These are phyloP conservation scores for Apiotrichum laibachii DNA, from an alignment of 1,284 basidiomycete species.

Conservation along the genomic window DNA sequence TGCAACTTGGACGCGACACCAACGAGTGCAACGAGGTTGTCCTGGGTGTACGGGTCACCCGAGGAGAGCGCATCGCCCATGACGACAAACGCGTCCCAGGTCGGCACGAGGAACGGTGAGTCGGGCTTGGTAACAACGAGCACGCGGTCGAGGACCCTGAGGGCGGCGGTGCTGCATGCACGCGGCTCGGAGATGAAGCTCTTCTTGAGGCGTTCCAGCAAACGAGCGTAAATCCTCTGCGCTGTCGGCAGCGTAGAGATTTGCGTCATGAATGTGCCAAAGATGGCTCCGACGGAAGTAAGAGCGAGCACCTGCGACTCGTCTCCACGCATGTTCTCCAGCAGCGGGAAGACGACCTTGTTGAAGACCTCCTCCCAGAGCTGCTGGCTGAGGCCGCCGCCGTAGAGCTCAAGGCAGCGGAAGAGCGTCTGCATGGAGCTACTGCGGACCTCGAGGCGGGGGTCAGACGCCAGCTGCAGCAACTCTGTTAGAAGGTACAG, in stretches of 20 bases:
- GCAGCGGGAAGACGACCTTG: conserved; percentile 83
- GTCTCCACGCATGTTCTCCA: conserved; percentile 71
- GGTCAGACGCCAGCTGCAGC: conserved; percentile 74
- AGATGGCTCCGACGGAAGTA: conserved; percentile 76
- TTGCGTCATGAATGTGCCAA: conserved; percentile 70
- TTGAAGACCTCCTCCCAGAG: conserved; percentile 87
- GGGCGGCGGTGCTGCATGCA: conserved; percentile 68
- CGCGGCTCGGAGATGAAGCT: conserved; percentile 68
- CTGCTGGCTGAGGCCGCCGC: conserved; percentile 68
- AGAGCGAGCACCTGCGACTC: conserved; percentile 84
- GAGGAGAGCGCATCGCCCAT: conserved; percentile 60
- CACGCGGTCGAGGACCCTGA: conserved; percentile 76
- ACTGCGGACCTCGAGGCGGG: conserved; percentile 80
- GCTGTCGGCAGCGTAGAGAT: conserved; percentile 72
- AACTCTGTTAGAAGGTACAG: conserved; percentile 84
- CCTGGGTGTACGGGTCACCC: conserved; percentile 69
- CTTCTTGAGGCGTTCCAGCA: conserved; percentile 67
- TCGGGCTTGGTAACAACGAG: conserved; percentile 56
- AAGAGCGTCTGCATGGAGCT: conserved; percentile 95
- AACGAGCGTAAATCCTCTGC: conserved; percentile 65
- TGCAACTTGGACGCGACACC: conserved; percentile 33
- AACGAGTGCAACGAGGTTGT: conserved; percentile 67
- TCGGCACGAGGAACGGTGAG: conserved; percentile 52
- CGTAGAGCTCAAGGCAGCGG: conserved; percentile 89
- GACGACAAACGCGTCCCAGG: conserved; percentile 68